phyloP scores from a whole-genome alignment of 805 yeast genomes.

The Scheffersomyces amazonensis region DNA sequence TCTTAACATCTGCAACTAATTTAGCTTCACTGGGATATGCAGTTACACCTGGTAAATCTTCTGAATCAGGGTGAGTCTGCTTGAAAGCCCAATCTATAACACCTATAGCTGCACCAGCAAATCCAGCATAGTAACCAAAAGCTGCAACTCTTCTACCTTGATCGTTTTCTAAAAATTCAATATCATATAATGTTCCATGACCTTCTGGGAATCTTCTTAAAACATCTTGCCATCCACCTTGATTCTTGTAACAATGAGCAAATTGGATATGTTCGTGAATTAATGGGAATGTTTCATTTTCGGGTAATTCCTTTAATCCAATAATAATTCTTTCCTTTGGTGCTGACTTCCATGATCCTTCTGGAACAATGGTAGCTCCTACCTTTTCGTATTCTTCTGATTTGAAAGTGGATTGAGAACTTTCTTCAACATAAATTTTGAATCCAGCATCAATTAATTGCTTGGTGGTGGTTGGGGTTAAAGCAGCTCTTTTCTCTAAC shows the following conservation, averaged over 20 bases:
- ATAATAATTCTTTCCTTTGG: conserved; percentile 86
- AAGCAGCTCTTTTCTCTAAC: conserved; percentile 93
- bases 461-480: conserved; percentile 89
- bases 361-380: conserved; percentile 89
- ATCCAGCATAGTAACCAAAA: conserved; percentile 99
- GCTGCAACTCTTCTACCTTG: conserved; percentile 99
- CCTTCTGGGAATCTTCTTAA: conserved; percentile 87
- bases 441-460: conserved; percentile 83
- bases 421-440: conserved; percentile 83
- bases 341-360: conserved; percentile 90
- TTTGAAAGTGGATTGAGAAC: conserved; percentile 77
- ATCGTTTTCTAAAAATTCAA: conserved; percentile 92
- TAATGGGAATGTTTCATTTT: conserved; percentile 83
- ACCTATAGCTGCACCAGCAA: conserved; percentile 99
- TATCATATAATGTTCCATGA: conserved; percentile 84
- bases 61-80: conserved; percentile 63
- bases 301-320: conserved; percentile 95
- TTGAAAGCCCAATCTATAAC: conserved; percentile 92
- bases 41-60: conserved; percentile 72
- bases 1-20: conserved; percentile 69
- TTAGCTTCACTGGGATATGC: conserved; percentile 81
- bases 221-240: conserved; percentile 96
- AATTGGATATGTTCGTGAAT: conserved; percentile 96
- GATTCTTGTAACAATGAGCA: conserved; percentile 98
- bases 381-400: conserved; percentile 70